Evolutionary conservation across 345 rosid species (phyloP).

Genomic region (Barbarea vulgaris): DNA sequence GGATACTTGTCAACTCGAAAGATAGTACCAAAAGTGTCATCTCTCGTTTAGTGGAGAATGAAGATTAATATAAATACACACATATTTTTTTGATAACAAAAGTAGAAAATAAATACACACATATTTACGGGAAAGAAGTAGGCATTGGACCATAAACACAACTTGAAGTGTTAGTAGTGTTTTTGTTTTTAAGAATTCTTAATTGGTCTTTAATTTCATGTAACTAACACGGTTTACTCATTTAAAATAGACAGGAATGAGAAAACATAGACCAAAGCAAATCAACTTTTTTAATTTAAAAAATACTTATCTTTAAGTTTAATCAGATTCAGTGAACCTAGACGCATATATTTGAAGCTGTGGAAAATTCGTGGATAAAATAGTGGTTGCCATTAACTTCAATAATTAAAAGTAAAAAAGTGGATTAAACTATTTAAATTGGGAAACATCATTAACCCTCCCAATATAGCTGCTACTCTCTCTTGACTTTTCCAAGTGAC

Average conservation of each 20-base stretch:
- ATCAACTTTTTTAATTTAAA: not conserved
- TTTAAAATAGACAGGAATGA: not conserved
- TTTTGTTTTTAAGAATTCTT: not conserved
- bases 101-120: no score
- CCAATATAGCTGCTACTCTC: slow-evolving; percentile 9
- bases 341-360: slow-evolving; percentile 26
- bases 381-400: slow-evolving; percentile 39
- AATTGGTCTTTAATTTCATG: slow-evolving; percentile 9
- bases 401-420: slow-evolving; percentile 34
- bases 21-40: not conserved
- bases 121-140: not conserved
- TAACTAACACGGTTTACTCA: not conserved
- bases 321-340: slow-evolving; percentile 42
- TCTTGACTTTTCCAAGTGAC: slow-evolving; percentile 31
- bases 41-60: not conserved
- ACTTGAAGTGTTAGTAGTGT: slow-evolving; percentile 19
- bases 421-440: slow-evolving; percentile 33
- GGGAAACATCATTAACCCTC: slow-evolving; percentile 38
- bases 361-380: slow-evolving; percentile 21
- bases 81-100: no score
- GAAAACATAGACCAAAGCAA: slow-evolving; percentile 3
- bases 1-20: not conserved
- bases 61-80: not conserved
- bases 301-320: not conserved
- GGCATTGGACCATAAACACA: slow-evolving; percentile 23